Conservation (phyloP, 192 early-diverging fungal species). For the Coemansia sp. region DNA sequence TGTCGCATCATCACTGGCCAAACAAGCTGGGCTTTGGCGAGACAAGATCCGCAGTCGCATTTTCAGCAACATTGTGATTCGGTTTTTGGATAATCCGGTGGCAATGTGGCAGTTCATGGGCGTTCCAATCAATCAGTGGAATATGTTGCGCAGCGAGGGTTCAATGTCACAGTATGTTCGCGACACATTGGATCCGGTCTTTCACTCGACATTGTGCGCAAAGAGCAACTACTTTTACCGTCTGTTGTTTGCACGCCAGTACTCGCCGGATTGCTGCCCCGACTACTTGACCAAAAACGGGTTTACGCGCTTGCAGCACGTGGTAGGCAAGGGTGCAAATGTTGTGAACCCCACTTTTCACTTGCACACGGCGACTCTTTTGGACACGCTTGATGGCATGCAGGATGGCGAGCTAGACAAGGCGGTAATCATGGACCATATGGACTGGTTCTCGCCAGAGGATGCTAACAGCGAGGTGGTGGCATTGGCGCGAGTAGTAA, state of each 20-base stretch:
- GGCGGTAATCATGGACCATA: conserved; percentile 84
- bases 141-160: conserved; percentile 78
- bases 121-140: conserved; percentile 83
- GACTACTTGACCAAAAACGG: conserved; percentile 73
- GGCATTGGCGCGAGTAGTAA: conserved; percentile 60
- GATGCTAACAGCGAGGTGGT: conserved; percentile 70
- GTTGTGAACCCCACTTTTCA: conserved; percentile 54
- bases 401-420: conserved; percentile 66
- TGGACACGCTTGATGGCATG: conserved; percentile 61
- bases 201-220: conserved; percentile 59
- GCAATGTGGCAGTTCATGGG: conserved; percentile 85
- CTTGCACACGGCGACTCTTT: conserved; percentile 81
- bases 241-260: conserved; percentile 68
- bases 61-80: conserved; percentile 60
- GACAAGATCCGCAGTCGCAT: conserved; percentile 65
- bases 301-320: conserved; percentile 58
- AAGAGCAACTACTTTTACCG: conserved; percentile 87
- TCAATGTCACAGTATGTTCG: conserved; percentile 74
- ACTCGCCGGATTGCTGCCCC: conserved; percentile 67
- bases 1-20: conserved; percentile 54
- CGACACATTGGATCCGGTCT: conserved; percentile 79
- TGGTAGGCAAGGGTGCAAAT: background rate
- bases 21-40: conserved; percentile 65
- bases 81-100: conserved; percentile 70
- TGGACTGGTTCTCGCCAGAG: conserved; percentile 77